Evolutionary conservation across 164 flowering plant genomes (phyloP), one percentile per base, ranked within the genome.

Genomic region (Nelumbo lutea): DNA sequence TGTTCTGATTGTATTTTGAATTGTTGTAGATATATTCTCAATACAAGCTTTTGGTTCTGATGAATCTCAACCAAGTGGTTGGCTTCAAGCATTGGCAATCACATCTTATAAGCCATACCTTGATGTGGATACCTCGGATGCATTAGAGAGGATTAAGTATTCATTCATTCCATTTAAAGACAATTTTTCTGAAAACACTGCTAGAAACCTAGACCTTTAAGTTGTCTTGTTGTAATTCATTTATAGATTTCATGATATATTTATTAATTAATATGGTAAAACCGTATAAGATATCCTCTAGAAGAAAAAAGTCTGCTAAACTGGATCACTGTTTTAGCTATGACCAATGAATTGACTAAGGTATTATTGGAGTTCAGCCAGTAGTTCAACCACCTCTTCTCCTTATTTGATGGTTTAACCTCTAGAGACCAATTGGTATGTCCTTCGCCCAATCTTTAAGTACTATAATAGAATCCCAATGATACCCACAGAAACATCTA

Each of bases 101-200:
- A 85, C 89, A 74, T 81, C 95, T 6, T 96, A 93, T 80, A 88
- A 84, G 73, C 93, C 91, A 59, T 96, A 90, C 75, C 93, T 96
- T 78, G 99, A 96, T 83, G 95, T 96, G 59, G 99, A 96, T 79
- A 93, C 99, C 50, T 77, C 95, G 55, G 99, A 96, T 81, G 98
- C 93, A 27, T 55, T 96, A 57, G 98, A 91, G 67, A 91, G 98
- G 77, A 90, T 96, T 52, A 90, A 78, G 77, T 92, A 96, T 58
- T 89, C 99, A 52, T 88, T 96, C 43, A 75, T 96, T 68, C 96
- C 98, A 15, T 96, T 91, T 74, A 85, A 79, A 72, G 99, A 92
- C 78, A 86, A 69, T 79, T 95, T 95, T 80, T 76, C 80, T 63
- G 99, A 93, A 66, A 93, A 90, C 73, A 93, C 87, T 62, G 76